A percentile compares a stretch with the other conserved stretches of the same genome.
Conservation (phyloP, 805 yeast genomes). For the Myxozyma neglecta region DNA sequence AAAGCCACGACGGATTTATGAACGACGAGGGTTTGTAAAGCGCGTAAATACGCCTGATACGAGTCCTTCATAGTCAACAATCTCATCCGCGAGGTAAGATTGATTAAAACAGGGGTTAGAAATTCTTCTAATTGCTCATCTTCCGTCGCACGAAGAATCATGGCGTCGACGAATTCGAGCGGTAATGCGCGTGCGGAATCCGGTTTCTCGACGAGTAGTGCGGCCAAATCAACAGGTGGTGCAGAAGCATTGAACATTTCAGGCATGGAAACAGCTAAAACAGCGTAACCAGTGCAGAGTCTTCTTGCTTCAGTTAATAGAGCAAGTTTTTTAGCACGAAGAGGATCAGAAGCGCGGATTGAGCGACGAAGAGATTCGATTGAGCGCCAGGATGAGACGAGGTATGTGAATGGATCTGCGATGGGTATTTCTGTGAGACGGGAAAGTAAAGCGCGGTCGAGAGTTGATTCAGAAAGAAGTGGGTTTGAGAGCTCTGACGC, state of each 20-base stretch:
- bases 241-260: constrained; percentile 29
- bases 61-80: constrained; percentile 29
- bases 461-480: constrained; percentile 16
- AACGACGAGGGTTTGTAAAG: constrained; percentile 55
- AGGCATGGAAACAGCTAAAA: constrained; percentile 35
- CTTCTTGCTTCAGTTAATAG: constrained; percentile 47
- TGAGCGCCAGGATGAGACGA: constrained; percentile 48
- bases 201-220: constrained; percentile 21
- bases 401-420: constrained; percentile 48
- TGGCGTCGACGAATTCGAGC: constrained; percentile 54
- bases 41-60: constrained; percentile 43
- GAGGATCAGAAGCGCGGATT: constrained; percentile 45
- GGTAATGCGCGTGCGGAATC: constrained; percentile 33
- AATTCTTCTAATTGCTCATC: constrained; percentile 67
- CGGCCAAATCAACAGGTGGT: constrained; percentile 18
- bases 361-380: constrained; percentile 45
- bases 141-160: constrained; percentile 59
- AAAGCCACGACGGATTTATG: constrained; percentile 62
- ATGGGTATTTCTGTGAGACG: constrained; percentile 54
- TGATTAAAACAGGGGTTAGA: constrained; percentile 50
- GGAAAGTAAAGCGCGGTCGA: constrained; percentile 55
- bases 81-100: constrained; percentile 43
- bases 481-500: constrained; percentile 15
- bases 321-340: constrained; percentile 43
- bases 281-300: constrained; percentile 51